These are phyloP conservation scores for Cladorrhinum sp. DNA, from an alignment of 2,329 filamentous ascomycete genomes.

Conservation along the genomic window DNA sequence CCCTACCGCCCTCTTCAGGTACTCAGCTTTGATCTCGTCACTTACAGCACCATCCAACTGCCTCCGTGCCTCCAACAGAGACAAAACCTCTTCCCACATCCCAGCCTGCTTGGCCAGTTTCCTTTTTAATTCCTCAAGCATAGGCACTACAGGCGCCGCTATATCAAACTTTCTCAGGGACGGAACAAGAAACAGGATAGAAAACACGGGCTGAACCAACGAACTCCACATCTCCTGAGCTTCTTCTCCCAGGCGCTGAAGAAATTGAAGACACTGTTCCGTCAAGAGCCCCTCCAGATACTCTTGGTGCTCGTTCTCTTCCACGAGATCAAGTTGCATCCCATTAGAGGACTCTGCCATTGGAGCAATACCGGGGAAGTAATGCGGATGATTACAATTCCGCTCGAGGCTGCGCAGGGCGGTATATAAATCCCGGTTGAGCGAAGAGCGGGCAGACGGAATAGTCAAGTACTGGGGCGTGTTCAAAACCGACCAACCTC, in stretches of 20 bases:
- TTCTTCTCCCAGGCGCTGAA: constrained; percentile 1
- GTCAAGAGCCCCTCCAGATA: too few species aligned
- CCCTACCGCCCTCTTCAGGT: background rate
- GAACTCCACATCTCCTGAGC: background rate
- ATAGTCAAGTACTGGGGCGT: background rate
- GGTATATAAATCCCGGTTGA: background rate
- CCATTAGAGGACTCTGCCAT: too few species aligned
- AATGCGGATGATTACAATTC: background rate
- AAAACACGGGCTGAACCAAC: background rate
- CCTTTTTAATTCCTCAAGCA: constrained; percentile 5
- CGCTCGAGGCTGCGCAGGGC: background rate
- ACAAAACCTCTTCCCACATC: background rate
- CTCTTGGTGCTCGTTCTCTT: too few species aligned
- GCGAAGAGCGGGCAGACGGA: background rate
- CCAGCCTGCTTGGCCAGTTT: background rate
- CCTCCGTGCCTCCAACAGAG: background rate
- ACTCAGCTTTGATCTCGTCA: background rate
- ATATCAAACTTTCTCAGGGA: background rate
- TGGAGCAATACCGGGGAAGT: background rate
- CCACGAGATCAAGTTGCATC: too few species aligned
- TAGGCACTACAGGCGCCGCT: background rate
- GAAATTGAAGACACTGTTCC: background rate
- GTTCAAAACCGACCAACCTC: background rate
- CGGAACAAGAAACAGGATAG: background rate
- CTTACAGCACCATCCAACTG: background rate